Evolutionary conservation across 495 filamentous ascomycete species (phyloP), one percentile per base, ranked within the genome.

Genomic region (Daldinia decipiens): DNA sequence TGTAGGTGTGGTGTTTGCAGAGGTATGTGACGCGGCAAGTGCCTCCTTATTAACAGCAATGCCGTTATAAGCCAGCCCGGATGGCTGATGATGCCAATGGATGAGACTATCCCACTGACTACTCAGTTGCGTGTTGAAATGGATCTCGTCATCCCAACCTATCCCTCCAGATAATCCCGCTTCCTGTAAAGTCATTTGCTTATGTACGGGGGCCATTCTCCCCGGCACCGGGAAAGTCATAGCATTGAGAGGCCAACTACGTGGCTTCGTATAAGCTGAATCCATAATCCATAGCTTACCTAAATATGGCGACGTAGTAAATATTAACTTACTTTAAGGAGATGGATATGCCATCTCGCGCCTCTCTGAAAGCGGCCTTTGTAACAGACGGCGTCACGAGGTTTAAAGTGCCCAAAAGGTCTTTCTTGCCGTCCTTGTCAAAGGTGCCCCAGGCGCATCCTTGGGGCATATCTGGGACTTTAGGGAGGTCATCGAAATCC

Each of bases 71-170:
- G 85, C 79, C 21, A 74, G 69, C 12, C 79, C 81, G 2, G 82
- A 79, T 1, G 79, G 76, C 40, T 83, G 80, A 66, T 86, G 84
- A 58, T 82, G 74, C 74, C 82, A 79, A 77, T 93, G 91, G 53
- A 89, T 82, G n/a, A 93, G 83, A 19, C 90, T 89, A 72, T 94
- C 92, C 92, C 92, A 93, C 78, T 95, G 92, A 3, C 88, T 91
- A 27, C 87, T 87, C 70, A 87, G 86, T 74, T 94, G 91, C 0
- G 91, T 93, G 77, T 94, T 94, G 77, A 93, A 84, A 27, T 86
- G 83, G 65, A 92, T 89, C 63, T 90, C 83, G 56, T 84, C 82
- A 50, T 84, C 82, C 71, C 76, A 82, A 34, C 80, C 81, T 6
- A 61, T 56, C 13, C 62, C 56, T 26, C 75, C 45, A 11, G 71